Evolutionary conservation across 352 stramenopile genomes (phyloP).

Genomic region (Aphanomyces stellatus): DNA sequence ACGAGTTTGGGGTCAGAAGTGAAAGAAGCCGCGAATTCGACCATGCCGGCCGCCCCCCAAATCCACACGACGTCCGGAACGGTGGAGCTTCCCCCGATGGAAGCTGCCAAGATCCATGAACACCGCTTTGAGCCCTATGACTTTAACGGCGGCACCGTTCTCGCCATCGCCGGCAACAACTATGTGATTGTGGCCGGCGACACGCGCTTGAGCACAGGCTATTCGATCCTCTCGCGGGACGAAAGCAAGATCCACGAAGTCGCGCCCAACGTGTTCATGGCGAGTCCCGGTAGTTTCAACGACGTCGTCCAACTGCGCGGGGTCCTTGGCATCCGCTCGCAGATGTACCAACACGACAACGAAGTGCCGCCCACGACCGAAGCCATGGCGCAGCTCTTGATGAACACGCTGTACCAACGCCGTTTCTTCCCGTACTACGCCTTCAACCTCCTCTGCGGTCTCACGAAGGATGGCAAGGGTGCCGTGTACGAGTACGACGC

Average conservation of each 20-base stretch:
- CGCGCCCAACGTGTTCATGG: conserved; percentile 60
- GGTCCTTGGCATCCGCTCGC: conserved; percentile 65
- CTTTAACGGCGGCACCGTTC: conserved; percentile 77
- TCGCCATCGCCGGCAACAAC: conserved; percentile 92
- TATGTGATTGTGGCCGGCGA: conserved; percentile 96
- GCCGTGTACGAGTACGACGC: conserved; percentile 98
- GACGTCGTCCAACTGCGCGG: conserved; percentile 80
- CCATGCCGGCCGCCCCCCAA: background rate
- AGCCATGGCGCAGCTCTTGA: conserved; percentile 93
- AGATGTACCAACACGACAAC: conserved; percentile 95
- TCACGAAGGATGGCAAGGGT: conserved; percentile 95
- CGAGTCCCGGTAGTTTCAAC: conserved; percentile 74
- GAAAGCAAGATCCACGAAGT: conserved; percentile 86
- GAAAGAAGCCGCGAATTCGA: background rate
- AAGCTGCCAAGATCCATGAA: conserved; percentile 6
- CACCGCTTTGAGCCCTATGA: conserved; percentile 74
- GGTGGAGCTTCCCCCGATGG: conserved; percentile 3
- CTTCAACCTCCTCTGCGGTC: conserved; percentile 96
- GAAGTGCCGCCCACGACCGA: conserved; percentile 87
- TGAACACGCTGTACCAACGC: conserved; percentile 96
- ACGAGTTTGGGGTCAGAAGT: conserved; percentile 13
- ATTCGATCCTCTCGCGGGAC: conserved; percentile 94
- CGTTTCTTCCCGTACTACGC: conserved; percentile 99
- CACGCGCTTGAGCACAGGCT: conserved; percentile 94
- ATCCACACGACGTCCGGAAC: background rate